A percentile compares a stretch with the other conserved stretches of the same genome.
Conservation (phyloP, 1,139 yeast genomes). For the Kodamaea suecica region DNA sequence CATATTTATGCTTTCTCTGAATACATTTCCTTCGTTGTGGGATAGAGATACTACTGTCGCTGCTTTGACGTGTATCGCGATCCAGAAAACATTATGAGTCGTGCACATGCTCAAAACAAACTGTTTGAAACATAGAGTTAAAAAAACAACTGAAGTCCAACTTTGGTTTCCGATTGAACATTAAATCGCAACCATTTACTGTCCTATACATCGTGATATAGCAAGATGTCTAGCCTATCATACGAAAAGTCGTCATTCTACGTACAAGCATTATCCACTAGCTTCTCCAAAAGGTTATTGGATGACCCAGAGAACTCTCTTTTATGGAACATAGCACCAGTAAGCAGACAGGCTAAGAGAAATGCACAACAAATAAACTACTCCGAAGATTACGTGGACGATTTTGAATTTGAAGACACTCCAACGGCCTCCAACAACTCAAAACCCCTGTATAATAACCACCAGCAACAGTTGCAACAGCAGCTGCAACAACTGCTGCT, state of each 20-base stretch:
- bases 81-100: not conserved
- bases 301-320: conserved; percentile 62
- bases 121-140: too few relatives aligned
- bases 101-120: not conserved
- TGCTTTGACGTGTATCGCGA: too few relatives aligned
- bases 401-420: conserved; percentile 64
- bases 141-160: too few relatives aligned
- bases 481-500: conserved; percentile 21
- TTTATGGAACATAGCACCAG: conserved; percentile 64
- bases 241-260: conserved; percentile 16
- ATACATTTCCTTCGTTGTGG: not conserved
- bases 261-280: conserved; percentile 18
- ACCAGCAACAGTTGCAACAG: conserved; percentile 6
- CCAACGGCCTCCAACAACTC: conserved; percentile 22
- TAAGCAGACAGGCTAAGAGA: conserved; percentile 75
- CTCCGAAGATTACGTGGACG: conserved; percentile 66
- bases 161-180: too few relatives aligned
- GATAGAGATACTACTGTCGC: too few relatives aligned
- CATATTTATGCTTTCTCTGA: conserved; percentile 10
- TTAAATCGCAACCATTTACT: too few relatives aligned
- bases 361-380: conserved; percentile 72
- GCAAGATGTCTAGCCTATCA: conserved; percentile 12
- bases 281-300: conserved; percentile 16
- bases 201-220: too few relatives aligned
- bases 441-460: conserved; percentile 6